Base-by-base conservation (phyloP, 768 basidiomycete species). In the Psilocybe subaeruginosa region DNA sequence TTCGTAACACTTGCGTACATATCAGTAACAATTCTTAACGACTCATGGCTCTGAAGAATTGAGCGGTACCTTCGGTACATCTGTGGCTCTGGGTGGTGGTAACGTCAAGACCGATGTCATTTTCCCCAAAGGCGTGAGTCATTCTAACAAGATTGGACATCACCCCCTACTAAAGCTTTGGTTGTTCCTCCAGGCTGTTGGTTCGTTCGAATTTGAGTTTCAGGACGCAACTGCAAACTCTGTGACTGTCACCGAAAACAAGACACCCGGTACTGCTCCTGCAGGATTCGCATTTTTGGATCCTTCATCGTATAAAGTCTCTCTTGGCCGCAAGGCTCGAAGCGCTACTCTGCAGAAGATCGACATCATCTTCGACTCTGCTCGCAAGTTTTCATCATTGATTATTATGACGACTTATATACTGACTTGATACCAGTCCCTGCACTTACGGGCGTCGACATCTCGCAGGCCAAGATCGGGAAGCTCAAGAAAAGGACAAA, bases 181-280 rank as follows among this genome's bases (percentile, higher is more conserved):
- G 4, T 43, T 43, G 2, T 12, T n/a, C 14, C 14, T 19, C 19
- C 35, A 17, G 41, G 46, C 41, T 27, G 39, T 56, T 16, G 62
- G 62, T 11, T 39, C 58, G 17, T 45, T 64, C 33, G 62, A 64
- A 29, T 53, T 64, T 35, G 62, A 64, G 54, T 64, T 60, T 45
- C 62, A 64, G 39, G 59, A 59, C 35, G 19, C 31, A 4, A 59
- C 59, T 4, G 58, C 58, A 2, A 64, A 64, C 49, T 35, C 62
- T 16, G 30, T 64, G 27, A 64, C 62, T 2, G 62, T 64, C 8
- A 60, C 54, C 23, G 59, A 64, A 58, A 64, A 64, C 48, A 56
- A 59, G 35, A 59, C 45, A 3, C 58, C 62, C 14, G 62, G 62
- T 3, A 23, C 29, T 8, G 58, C 62, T 7, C 62, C 62, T 4